These are phyloP conservation scores for Pisolithus microcarpus DNA, from an alignment of 768 basidiomycete species.

Conservation along the genomic window DNA sequence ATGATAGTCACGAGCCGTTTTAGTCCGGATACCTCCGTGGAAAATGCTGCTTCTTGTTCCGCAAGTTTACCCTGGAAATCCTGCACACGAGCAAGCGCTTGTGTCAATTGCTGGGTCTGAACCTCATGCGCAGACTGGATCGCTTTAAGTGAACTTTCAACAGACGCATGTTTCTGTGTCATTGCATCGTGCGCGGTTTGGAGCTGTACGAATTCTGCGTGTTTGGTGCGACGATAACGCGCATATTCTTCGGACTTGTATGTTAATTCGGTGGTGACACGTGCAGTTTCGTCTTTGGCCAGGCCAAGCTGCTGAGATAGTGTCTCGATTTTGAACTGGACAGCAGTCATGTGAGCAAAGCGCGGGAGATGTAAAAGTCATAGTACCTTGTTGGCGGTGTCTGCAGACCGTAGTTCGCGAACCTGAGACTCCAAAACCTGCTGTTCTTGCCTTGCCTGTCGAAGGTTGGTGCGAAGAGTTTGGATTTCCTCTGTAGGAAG, in stretches of 20 bases:
- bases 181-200: constrained; percentile 73
- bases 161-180: constrained; percentile 57
- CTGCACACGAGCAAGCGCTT: constrained; percentile 68
- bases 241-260: constrained; percentile 77
- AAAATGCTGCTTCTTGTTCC: constrained; percentile 78
- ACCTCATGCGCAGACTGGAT: constrained; percentile 65
- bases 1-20: constrained; percentile 74
- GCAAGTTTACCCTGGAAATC: constrained; percentile 72
- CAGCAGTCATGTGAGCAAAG: background rate
- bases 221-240: constrained; percentile 75
- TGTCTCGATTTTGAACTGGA: constrained; percentile 80
- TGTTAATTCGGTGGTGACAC: constrained; percentile 59
- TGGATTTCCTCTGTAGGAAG: constrained; percentile 57
- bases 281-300: constrained; percentile 68
- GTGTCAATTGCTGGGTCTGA: constrained; percentile 69
- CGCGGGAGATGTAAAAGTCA: background rate
- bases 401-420: constrained; percentile 65
- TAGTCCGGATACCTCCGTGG: constrained; percentile 67
- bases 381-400: constrained; percentile 68
- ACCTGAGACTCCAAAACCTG: constrained; percentile 59
- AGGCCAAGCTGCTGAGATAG: constrained; percentile 76
- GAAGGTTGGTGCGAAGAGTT: constrained; percentile 58
- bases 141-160: constrained; percentile 62
- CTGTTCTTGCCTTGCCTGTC: constrained; percentile 69
- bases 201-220: constrained; percentile 66